A percentile compares a stretch with the other conserved stretches of the same genome.
These are phyloP conservation scores for Globisporangium apiculatum DNA, from an alignment of 352 stramenopile genomes.

Conservation along the genomic window DNA sequence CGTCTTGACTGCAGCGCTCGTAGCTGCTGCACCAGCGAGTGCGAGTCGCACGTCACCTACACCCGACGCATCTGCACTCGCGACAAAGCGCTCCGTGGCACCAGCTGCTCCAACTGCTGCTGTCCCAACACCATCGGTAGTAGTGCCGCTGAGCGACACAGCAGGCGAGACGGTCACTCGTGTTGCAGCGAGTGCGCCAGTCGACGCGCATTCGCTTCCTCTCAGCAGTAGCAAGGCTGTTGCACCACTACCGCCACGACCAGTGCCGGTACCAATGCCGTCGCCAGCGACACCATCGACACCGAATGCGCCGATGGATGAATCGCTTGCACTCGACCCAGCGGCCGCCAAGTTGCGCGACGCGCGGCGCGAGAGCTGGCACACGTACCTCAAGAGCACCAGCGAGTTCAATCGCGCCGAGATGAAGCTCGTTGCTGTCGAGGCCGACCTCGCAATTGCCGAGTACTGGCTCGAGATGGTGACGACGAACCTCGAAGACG, in stretches of 20 bases:
- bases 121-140: no score
- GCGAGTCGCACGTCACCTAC: no score
- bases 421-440: slow-evolving; percentile 42
- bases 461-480: slow-evolving; percentile 63
- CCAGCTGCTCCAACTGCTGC: no score
- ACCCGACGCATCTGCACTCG: no score
- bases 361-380: slow-evolving; percentile 35
- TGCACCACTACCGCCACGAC: no score
- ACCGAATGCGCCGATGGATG: not conserved
- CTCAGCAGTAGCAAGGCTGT: not conserved
- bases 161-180: not conserved
- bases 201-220: not conserved
- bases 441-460: slow-evolving; percentile 48
- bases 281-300: not conserved
- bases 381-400: slow-evolving; percentile 41
- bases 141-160: not conserved
- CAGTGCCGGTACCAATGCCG: not conserved
- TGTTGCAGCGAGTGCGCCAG: no score
- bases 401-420: slow-evolving; percentile 53
- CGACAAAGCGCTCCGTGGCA: no score
- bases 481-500: slow-evolving; percentile 60
- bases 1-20: no score
- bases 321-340: slow-evolving; percentile 14
- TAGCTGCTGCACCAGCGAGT: no score
- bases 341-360: slow-evolving; percentile 30